Conservation (phyloP, 805 yeast species). For the Starmerella powellii region DNA sequence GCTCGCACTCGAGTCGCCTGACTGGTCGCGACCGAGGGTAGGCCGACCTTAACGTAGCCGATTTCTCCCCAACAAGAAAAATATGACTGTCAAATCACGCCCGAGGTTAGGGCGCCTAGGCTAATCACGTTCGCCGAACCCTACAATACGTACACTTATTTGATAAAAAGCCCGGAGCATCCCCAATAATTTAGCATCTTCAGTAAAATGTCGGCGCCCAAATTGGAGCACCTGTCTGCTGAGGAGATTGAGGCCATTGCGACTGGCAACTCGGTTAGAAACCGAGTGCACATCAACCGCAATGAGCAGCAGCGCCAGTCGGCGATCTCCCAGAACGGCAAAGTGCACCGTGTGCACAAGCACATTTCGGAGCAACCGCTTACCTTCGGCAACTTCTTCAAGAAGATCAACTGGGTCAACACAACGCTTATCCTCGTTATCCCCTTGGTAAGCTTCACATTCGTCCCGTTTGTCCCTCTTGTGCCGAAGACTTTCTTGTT, state of each 20-base stretch:
- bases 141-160: not conserved
- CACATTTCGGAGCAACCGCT: conserved; percentile 65
- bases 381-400: conserved; percentile 60
- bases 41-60: not conserved
- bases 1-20: too few relatives aligned
- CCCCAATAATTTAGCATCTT: conserved; percentile 1
- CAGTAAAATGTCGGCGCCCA: conserved; percentile 5
- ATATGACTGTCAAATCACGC: not conserved
- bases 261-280: conserved; percentile 25
- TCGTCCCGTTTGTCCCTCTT: conserved; percentile 37
- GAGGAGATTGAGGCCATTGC: conserved; percentile 30
- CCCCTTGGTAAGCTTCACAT: conserved; percentile 41
- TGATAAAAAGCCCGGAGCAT: conserved; percentile 3
- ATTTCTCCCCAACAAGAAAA: not conserved
- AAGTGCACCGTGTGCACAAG: conserved; percentile 22
- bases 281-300: conserved; percentile 25
- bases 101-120: not conserved
- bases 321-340: conserved; percentile 15
- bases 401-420: conserved; percentile 68
- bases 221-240: conserved; percentile 24
- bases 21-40: too few relatives aligned
- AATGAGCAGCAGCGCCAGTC: conserved; percentile 10
- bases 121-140: not conserved
- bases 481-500: conserved; percentile 41
- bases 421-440: conserved; percentile 42